Base-by-base conservation (phyloP, 2,329 filamentous ascomycete genomes). In the Drechslera avenae region DNA sequence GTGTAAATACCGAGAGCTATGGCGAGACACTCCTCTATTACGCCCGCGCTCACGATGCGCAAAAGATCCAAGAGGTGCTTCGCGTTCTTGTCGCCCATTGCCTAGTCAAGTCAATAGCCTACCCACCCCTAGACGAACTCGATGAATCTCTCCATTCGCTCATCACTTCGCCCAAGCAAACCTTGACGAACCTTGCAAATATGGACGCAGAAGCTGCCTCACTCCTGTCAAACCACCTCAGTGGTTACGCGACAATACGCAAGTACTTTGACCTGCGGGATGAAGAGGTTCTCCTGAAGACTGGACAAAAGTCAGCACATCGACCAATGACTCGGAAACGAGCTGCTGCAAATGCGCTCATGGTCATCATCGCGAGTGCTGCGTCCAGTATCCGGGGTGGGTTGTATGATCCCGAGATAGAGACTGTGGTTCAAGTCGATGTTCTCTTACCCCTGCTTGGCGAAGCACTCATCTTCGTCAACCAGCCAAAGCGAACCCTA, bases 201-300 rank as follows among this genome's bases (percentile, higher is more conserved):
- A 82, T 87, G 45, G 93, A 97, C 63, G 77, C 88, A 26, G 88
- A 92, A 67, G 92, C 91, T 6, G 93, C 92, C 7, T 83, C 89
- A 61, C 83, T 96, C 9, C 80, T 97, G 3, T 90, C 92, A 39
- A 89, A 88, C 54, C 88, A 92, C 75, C 85, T 97, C 8, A 94
- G 90, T 69, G 93, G 93, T 17, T 97, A 97, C 67, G 93, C 92
- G 17, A 96, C 91, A 0, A 79, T 97, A 16, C 88, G 93, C 30
- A 88, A 87, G 60, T 97, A 93, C 77, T 97, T 96, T 73, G 88
- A 92, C 56, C 82, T 92, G n/a, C 85, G 93, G 40, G 93, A 97
- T 66, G 83, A 85, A 63, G 79, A 81, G n/a, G 57, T 80, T 4
- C 56, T 72, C 4, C 55, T 74, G 8, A 68, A 74, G 18, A 62